phyloP scores from a whole-genome alignment of 495 filamentous ascomycete genomes.

The Massariosphaeria phaeospora region DNA sequence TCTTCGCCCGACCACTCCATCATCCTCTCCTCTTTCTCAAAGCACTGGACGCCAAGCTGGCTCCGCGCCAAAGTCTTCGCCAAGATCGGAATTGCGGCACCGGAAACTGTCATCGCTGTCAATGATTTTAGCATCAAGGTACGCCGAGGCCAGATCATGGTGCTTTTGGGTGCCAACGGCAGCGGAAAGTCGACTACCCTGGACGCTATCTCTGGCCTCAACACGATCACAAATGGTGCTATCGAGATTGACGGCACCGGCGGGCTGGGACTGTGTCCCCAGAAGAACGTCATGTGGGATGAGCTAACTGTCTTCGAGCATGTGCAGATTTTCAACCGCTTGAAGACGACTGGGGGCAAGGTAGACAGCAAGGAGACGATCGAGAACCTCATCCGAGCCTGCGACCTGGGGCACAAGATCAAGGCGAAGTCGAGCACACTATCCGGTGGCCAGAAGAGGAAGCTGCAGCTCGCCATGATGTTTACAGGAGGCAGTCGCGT shows the following conservation, averaged over 20 bases:
- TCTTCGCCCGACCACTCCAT: constrained; percentile 42
- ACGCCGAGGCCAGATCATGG: constrained; percentile 71
- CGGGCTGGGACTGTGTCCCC: constrained; percentile 77
- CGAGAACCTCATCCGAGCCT: constrained; percentile 55
- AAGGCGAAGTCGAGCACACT: constrained; percentile 64
- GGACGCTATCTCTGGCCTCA: constrained; percentile 76
- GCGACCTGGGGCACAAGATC: constrained; percentile 73
- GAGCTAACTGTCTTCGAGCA: constrained; percentile 80
- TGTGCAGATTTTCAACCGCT: constrained; percentile 68
- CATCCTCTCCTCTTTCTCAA: constrained; percentile 62
- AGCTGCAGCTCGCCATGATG: constrained; percentile 88
- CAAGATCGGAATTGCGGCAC: constrained; percentile 51
- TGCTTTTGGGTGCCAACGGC: constrained; percentile 81
- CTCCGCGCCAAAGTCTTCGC: constrained; percentile 45
- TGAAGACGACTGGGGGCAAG: constrained; percentile 56
- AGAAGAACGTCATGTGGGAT: constrained; percentile 83
- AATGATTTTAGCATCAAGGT: constrained; percentile 63
- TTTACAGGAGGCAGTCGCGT: constrained; percentile 82
- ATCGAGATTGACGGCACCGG: constrained; percentile 71
- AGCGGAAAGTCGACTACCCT: constrained; percentile 84
- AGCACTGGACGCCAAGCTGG: constrained; percentile 65
- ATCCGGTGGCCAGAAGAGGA: constrained; percentile 84
- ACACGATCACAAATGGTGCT: constrained; percentile 63
- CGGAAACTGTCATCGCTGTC: constrained; percentile 65
- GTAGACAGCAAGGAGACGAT: constrained; percentile 51